Conservation (phyloP, 2,329 filamentous ascomycete genomes). For the Aspergillus sp. region DNA sequence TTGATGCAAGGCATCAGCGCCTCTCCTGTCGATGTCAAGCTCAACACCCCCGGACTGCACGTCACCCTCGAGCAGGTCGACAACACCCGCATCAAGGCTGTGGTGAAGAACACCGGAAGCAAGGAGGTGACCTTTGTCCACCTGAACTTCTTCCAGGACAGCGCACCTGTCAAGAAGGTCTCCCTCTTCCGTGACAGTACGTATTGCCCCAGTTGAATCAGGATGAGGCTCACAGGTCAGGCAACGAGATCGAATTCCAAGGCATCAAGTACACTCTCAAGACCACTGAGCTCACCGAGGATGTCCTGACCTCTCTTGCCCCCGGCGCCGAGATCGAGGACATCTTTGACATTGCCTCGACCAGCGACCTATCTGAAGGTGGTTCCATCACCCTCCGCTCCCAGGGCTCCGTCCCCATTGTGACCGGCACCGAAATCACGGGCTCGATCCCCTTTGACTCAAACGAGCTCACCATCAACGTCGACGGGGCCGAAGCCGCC, state of each 20-base stretch:
- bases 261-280: constrained; percentile 37
- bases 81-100: constrained; percentile 41
- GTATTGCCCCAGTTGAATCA: neutral
- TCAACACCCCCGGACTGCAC: constrained; percentile 29
- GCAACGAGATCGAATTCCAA: constrained; percentile 35
- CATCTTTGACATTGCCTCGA: constrained; percentile 42
- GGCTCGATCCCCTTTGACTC: constrained; percentile 62
- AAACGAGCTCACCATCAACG: constrained; percentile 61
- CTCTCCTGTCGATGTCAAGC: constrained; percentile 21
- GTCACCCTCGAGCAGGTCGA: constrained; percentile 37
- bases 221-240: constrained; percentile 20
- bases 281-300: constrained; percentile 31
- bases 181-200: constrained; percentile 38
- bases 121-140: constrained; percentile 41
- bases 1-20: constrained; percentile 25
- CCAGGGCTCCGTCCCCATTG: constrained; percentile 61
- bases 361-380: constrained; percentile 48
- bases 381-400: constrained; percentile 63
- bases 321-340: constrained; percentile 36
- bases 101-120: constrained; percentile 40
- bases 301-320: constrained; percentile 36
- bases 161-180: constrained; percentile 42
- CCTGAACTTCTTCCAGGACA: constrained; percentile 43
- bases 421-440: constrained; percentile 56
- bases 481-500: constrained; percentile 62